These are phyloP conservation scores for Erysimum pusillum DNA, from an alignment of 441 rosid genomes.

Conservation along the genomic window DNA sequence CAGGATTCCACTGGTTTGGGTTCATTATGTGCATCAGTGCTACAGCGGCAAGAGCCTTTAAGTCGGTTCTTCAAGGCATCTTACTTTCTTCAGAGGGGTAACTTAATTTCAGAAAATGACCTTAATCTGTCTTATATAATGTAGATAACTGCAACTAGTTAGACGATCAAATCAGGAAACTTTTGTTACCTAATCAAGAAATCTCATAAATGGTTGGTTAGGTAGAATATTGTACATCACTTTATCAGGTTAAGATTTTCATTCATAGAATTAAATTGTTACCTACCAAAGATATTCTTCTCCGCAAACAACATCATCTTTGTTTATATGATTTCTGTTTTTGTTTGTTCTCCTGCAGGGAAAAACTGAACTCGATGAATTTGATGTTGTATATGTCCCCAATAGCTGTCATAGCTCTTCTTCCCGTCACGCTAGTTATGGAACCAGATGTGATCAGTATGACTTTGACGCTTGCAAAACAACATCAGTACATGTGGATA, in stretches of 20 bases:
- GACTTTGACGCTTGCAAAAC: slow-evolving; percentile 63
- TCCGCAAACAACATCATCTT: not conserved
- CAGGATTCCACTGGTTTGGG: slow-evolving; percentile 94
- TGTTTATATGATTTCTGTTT: not conserved
- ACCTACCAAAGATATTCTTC: not conserved
- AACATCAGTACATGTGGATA: slow-evolving; percentile 79
- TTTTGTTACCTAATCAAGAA: slow-evolving; percentile 15
- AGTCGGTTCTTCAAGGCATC: slow-evolving; percentile 95
- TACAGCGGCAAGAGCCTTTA: slow-evolving; percentile 96
- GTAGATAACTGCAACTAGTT: not conserved
- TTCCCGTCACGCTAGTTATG: slow-evolving; percentile 80
- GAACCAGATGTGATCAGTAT: slow-evolving; percentile 77
- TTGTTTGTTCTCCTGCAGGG: slow-evolving; percentile 55
- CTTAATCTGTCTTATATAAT: not conserved
- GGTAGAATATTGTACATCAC: slow-evolving; percentile 21
- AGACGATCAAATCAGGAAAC: slow-evolving; percentile 8
- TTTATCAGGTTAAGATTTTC: not conserved
- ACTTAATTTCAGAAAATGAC: slow-evolving; percentile 13
- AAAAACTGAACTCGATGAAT: slow-evolving; percentile 95
- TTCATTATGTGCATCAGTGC: slow-evolving; percentile 97
- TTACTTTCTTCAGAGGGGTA: slow-evolving; percentile 98
- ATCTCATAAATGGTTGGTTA: slow-evolving; percentile 26
- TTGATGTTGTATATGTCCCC: slow-evolving; percentile 95
- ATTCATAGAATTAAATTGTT: not conserved
- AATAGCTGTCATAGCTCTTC: slow-evolving; percentile 76